Percentiles rank a stretch among this genome's conserved stretches.
Evolutionary conservation across 345 rosid genomes (phyloP).

Genomic region (Citrus glauca): DNA sequence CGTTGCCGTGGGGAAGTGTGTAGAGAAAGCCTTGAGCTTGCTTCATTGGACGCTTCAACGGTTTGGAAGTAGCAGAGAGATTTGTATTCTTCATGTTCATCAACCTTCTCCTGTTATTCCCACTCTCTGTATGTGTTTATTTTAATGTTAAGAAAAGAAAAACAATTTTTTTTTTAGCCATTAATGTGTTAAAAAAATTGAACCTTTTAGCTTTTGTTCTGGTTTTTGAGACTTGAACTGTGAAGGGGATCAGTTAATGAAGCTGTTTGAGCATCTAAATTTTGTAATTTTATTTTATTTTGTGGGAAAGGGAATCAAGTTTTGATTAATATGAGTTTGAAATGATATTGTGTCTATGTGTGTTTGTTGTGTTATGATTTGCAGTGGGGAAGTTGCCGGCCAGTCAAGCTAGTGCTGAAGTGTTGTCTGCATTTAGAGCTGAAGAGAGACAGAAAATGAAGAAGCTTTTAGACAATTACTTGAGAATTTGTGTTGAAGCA

Average conservation of each 20-base stretch:
- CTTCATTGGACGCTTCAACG: constrained; percentile 44
- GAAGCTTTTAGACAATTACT: constrained; percentile 43
- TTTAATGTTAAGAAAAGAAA: not conserved
- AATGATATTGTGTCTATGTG: not conserved
- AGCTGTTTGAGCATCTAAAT: not conserved
- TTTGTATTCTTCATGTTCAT: constrained; percentile 63
- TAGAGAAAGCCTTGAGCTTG: constrained; percentile 42
- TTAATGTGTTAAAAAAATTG: not conserved
- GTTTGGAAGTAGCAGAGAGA: constrained; percentile 31
- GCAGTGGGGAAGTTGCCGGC: constrained; percentile 76
- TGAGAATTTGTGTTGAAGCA: constrained; percentile 29
- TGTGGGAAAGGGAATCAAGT: not conserved
- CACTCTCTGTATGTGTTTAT: constrained; percentile 41
- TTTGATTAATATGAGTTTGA: not conserved
- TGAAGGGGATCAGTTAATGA: not conserved
- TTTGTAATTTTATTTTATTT: not conserved
- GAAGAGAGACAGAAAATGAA: constrained; percentile 43
- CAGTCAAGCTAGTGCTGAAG: constrained; percentile 48
- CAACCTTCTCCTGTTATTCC: constrained; percentile 61
- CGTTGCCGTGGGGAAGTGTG: constrained; percentile 56
- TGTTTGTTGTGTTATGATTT: constrained; percentile 14
- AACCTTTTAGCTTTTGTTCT: not conserved
- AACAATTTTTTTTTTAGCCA: not conserved
- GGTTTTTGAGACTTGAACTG: not conserved
- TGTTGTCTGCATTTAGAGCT: constrained; percentile 42